Percentiles rank a stretch among this genome's conserved stretches.
These are phyloP conservation scores for Dryas alaskensis DNA, from an alignment of 306 rosid species.

Conservation along the genomic window DNA sequence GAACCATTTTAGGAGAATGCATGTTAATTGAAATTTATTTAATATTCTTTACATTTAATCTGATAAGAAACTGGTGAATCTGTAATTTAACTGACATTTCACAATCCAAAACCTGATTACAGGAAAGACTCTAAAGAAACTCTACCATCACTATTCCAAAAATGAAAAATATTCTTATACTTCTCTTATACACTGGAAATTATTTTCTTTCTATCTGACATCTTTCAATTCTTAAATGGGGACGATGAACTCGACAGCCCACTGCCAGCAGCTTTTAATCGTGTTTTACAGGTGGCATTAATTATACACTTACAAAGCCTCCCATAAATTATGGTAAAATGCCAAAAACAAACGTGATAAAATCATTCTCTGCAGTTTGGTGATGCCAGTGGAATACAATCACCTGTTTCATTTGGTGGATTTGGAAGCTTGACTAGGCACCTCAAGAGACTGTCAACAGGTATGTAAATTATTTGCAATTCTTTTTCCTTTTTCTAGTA, in stretches of 20 bases:
- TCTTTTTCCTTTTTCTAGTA: no score
- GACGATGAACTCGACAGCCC: constrained; percentile 57
- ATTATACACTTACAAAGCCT: constrained; percentile 28
- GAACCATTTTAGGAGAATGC: no score
- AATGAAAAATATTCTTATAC: not conserved
- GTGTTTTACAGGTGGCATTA: constrained; percentile 72
- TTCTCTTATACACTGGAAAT: not conserved
- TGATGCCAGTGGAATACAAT: constrained; percentile 93
- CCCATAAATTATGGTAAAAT: constrained; percentile 26
- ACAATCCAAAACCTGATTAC: not conserved
- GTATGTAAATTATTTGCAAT: constrained; percentile 32
- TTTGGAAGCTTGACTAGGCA: constrained; percentile 96
- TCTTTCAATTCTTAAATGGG: constrained; percentile 26
- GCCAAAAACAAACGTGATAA: constrained; percentile 23
- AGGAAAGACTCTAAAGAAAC: not conserved
- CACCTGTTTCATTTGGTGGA: constrained; percentile 94
- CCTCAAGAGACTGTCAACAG: constrained; percentile 72
- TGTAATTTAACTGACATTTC: not conserved
- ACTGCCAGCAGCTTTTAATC: constrained; percentile 73
- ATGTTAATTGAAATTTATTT: not conserved
- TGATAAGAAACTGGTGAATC: not conserved
- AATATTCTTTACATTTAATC: not conserved
- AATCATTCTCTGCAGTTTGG: constrained; percentile 70
- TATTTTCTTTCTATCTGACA: constrained; percentile 25
- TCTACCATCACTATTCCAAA: not conserved